Conservation (phyloP, 2,329 filamentous ascomycete species). For the Cladophialophora yegresii region DNA sequence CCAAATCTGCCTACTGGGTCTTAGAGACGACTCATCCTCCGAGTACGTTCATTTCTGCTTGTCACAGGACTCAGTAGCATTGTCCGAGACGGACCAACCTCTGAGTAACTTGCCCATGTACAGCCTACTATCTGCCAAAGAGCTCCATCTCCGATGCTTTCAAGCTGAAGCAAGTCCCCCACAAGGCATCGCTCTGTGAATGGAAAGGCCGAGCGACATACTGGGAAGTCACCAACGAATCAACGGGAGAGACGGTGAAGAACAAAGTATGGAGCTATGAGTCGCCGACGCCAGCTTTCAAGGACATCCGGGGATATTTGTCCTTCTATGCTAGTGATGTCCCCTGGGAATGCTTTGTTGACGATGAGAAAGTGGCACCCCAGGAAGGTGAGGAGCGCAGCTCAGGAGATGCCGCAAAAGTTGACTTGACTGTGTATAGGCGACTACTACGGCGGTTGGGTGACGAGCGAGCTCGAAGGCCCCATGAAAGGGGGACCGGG, state of each 20-base stretch:
- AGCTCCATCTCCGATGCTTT: slow-evolving; percentile 46
- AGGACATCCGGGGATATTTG: slow-evolving; percentile 57
- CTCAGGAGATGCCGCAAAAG: not conserved
- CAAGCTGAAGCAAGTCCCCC: slow-evolving; percentile 51
- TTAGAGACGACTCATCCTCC: slow-evolving; percentile 65
- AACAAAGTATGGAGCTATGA: slow-evolving; percentile 64
- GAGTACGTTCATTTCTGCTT: slow-evolving; percentile 44
- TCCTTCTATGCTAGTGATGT: slow-evolving; percentile 58
- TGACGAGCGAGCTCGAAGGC: slow-evolving; percentile 61
- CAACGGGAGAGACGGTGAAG: slow-evolving; percentile 46
- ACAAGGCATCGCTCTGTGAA: slow-evolving; percentile 56
- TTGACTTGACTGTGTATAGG: slow-evolving; percentile 42
- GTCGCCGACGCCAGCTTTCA: slow-evolving; percentile 55
- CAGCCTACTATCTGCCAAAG: slow-evolving; percentile 63
- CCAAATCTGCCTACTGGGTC: slow-evolving; percentile 62
- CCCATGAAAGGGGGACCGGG: slow-evolving; percentile 52
- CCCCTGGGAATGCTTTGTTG: slow-evolving; percentile 64
- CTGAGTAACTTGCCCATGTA: not conserved
- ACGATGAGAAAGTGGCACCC: slow-evolving; percentile 59
- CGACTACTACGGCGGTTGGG: slow-evolving; percentile 67
- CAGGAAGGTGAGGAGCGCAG: slow-evolving; percentile 31
- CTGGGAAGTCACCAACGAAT: slow-evolving; percentile 52
- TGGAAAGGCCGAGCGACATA: slow-evolving; percentile 65
- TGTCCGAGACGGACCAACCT: not conserved
- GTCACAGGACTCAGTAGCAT: not conserved